Evolutionary conservation across 2,329 filamentous ascomycete species (phyloP).

Genomic region (Cladosporium sp.): DNA sequence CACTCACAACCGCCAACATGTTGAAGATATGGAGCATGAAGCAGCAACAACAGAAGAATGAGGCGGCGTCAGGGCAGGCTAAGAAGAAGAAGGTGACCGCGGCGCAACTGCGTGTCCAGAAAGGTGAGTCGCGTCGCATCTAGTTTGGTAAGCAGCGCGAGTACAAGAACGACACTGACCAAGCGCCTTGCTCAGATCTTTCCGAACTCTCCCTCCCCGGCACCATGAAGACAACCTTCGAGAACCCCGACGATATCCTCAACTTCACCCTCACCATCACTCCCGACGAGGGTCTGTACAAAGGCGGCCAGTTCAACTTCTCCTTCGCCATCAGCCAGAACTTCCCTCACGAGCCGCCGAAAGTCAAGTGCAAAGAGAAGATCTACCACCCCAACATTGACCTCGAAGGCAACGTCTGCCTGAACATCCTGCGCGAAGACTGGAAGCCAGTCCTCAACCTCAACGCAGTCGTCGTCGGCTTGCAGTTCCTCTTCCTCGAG

Average conservation of each 20-base stretch:
- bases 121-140: conserved; percentile 62
- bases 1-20: conserved; percentile 62
- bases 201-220: conserved; percentile 76
- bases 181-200: conserved; percentile 59
- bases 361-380: conserved; percentile 95
- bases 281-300: conserved; percentile 87
- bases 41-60: conserved; percentile 94
- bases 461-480: conserved; percentile 91
- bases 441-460: conserved; percentile 98
- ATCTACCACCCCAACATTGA: conserved; percentile 99
- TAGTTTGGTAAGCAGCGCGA: conserved; percentile 2
- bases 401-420: conserved; percentile 92
- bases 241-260: conserved; percentile 81
- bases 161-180: not conserved
- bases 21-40: conserved; percentile 99
- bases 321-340: conserved; percentile 89
- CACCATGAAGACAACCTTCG: conserved; percentile 81
- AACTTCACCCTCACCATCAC: conserved; percentile 81
- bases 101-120: conserved; percentile 91
- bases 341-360: conserved; percentile 96
- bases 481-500: conserved; percentile 96
- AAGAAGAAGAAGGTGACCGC: conserved; percentile 99
- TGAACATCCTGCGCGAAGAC: conserved; percentile 96
- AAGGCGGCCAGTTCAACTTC: conserved; percentile 83
- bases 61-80: conserved; percentile 70